These are phyloP conservation scores for Xylariaceae sp. DNA, from an alignment of 2,329 filamentous ascomycete genomes.

Conservation along the genomic window DNA sequence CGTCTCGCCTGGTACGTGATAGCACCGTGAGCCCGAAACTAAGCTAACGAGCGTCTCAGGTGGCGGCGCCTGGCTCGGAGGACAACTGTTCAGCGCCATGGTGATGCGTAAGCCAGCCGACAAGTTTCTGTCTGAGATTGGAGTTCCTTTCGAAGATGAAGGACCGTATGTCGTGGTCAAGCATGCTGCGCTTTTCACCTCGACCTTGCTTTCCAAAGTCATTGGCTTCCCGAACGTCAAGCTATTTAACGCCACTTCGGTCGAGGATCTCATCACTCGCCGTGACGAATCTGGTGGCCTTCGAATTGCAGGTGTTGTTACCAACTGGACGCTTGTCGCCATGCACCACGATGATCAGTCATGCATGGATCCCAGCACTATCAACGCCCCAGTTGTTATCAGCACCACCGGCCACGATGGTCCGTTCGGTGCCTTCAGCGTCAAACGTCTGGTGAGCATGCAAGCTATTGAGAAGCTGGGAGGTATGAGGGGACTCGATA, in stretches of 20 bases:
- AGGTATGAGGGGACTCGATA: constrained; percentile 92
- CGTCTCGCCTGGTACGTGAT: constrained; percentile 69
- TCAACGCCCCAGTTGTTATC: constrained; percentile 88
- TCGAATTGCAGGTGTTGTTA: constrained; percentile 86
- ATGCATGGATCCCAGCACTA: constrained; percentile 98
- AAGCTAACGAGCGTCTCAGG: constrained; percentile 48
- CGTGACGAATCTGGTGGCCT: constrained; percentile 59
- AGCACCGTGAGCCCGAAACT: not conserved
- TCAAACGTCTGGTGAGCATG: constrained; percentile 92
- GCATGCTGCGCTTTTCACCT: constrained; percentile 91
- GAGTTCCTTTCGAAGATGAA: constrained; percentile 86
- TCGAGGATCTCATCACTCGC: constrained; percentile 91
- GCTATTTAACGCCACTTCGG: constrained; percentile 92
- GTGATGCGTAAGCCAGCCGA: constrained; percentile 93
- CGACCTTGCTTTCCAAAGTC: constrained; percentile 83
- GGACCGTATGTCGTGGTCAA: constrained; percentile 90
- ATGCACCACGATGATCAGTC: constrained; percentile 89
- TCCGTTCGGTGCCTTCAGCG: constrained; percentile 88
- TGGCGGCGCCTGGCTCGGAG: constrained; percentile 90
- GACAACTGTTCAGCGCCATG: constrained; percentile 95
- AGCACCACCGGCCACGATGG: constrained; percentile 91
- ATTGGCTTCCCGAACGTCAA: constrained; percentile 88
- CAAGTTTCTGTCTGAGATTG: constrained; percentile 79
- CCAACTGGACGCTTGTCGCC: constrained; percentile 92
- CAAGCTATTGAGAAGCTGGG: constrained; percentile 80